These are phyloP conservation scores for Vigna trinervia DNA, from an alignment of 306 rosid genomes.

Conservation along the genomic window DNA sequence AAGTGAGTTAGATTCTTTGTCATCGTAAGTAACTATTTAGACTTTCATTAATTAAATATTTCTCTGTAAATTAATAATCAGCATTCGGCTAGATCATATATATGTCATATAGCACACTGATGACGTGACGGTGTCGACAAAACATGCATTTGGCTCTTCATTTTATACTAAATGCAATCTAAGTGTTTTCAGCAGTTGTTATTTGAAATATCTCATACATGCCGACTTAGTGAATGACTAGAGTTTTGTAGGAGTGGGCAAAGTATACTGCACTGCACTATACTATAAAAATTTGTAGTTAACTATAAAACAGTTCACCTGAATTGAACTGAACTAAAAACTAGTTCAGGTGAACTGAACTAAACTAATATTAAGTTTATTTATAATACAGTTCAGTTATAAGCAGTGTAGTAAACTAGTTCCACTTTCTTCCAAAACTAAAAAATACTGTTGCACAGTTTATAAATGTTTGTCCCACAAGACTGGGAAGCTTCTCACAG, in stretches of 20 bases:
- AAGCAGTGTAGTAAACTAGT: too few relatives aligned
- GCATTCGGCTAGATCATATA: conserved; percentile 20
- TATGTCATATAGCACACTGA: conserved; percentile 3
- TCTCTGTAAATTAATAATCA: conserved; percentile 20
- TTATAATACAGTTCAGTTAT: too few relatives aligned
- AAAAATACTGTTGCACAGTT: too few relatives aligned
- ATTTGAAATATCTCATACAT: conserved; percentile 26
- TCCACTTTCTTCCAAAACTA: too few relatives aligned
- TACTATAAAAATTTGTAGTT: too few relatives aligned
- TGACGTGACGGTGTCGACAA: neutral
- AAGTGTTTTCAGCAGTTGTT: neutral
- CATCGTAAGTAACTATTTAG: conserved; percentile 66
- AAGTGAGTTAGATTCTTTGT: conserved; percentile 80
- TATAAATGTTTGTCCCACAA: too few relatives aligned
- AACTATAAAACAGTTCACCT: too few relatives aligned
- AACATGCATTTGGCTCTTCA: conserved; percentile 13
- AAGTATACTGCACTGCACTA: too few relatives aligned
- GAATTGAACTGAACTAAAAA: too few relatives aligned
- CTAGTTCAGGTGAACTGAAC: too few relatives aligned
- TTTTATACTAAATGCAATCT: neutral
- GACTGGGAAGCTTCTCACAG: too few relatives aligned
- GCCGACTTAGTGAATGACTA: neutral
- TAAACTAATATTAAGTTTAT: too few relatives aligned
- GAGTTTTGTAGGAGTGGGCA: neutral
- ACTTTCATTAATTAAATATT: conserved; percentile 2